Percentiles rank a stretch among this genome's conserved stretches.
Evolutionary conservation across 1,284 basidiomycete species (phyloP).

Genomic region (Ustilago loliicola): DNA sequence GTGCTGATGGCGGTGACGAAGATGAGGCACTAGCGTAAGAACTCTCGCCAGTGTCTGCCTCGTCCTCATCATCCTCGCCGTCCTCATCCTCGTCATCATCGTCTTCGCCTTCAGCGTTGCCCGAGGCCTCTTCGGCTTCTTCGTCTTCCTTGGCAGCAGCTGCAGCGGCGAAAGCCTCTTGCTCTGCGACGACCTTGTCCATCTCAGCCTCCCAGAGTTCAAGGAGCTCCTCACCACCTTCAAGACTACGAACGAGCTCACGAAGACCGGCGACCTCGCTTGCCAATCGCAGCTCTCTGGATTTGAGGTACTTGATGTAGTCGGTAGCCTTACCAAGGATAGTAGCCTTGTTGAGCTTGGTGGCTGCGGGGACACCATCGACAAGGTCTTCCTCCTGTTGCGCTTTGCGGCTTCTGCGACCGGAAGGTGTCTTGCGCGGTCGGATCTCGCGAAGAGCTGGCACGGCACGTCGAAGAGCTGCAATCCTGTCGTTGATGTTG

Average conservation of each 20-base stretch:
- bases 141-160: slow-evolving; percentile 53
- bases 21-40: slow-evolving; percentile 40
- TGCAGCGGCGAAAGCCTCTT: slow-evolving; percentile 40
- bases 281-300: slow-evolving; percentile 59
- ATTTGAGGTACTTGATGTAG: slow-evolving; percentile 69
- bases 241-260: slow-evolving; percentile 63
- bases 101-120: slow-evolving; percentile 35
- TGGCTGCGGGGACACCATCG: slow-evolving; percentile 68
- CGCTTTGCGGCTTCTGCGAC: slow-evolving; percentile 56
- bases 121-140: slow-evolving; percentile 37
- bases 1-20: slow-evolving; percentile 40
- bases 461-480: slow-evolving; percentile 78
- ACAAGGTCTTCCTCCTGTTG: slow-evolving; percentile 63
- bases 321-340: slow-evolving; percentile 69
- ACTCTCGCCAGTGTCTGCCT: slow-evolving; percentile 43
- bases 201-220: slow-evolving; percentile 65
- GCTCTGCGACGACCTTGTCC: slow-evolving; percentile 57
- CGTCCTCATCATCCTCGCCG: slow-evolving; percentile 53
- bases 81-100: slow-evolving; percentile 60
- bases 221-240: slow-evolving; percentile 68
- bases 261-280: slow-evolving; percentile 63
- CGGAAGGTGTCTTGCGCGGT: slow-evolving; percentile 57
- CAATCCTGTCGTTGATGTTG: slow-evolving; percentile 69
- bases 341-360: slow-evolving; percentile 70
- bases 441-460: slow-evolving; percentile 77